phyloP scores from a whole-genome alignment of 2,329 filamentous ascomycete species.

The Hymenoscyphus albidus region DNA sequence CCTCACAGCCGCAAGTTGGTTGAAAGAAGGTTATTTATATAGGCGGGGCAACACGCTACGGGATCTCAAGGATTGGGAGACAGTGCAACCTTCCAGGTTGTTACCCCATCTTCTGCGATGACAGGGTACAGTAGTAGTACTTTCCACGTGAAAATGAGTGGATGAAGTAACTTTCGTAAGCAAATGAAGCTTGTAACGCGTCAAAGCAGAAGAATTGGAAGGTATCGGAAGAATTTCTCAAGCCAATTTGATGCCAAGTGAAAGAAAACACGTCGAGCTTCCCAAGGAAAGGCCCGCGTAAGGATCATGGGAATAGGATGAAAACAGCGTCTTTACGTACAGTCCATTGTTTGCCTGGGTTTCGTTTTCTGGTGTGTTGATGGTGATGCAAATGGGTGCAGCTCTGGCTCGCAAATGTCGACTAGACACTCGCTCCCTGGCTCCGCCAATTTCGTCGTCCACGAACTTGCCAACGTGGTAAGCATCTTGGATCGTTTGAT shows the following conservation, averaged over 20 bases:
- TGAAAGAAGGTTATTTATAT: constrained; percentile 2
- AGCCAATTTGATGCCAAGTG: too few relatives aligned
- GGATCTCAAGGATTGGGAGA: background rate
- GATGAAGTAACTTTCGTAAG: background rate
- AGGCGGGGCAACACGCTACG: background rate
- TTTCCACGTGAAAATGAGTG: background rate
- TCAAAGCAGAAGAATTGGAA: background rate
- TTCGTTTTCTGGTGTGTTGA: background rate
- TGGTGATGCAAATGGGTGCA: background rate
- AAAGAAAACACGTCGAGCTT: background rate
- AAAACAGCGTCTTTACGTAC: background rate
- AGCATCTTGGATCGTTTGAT: background rate
- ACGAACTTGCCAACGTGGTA: background rate
- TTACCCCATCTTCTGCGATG: background rate
- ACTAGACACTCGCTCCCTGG: background rate
- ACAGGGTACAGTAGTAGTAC: background rate
- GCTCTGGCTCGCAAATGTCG: background rate
- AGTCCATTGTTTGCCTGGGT: background rate
- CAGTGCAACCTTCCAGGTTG: background rate
- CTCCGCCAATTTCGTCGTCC: background rate
- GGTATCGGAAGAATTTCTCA: too few relatives aligned
- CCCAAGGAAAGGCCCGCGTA: background rate
- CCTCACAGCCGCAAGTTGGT: background rate
- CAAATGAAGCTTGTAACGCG: background rate
- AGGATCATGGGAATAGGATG: background rate